Evolutionary conservation across 805 yeast species (phyloP).

Genomic region (Tetrapisispora nanseiensis): DNA sequence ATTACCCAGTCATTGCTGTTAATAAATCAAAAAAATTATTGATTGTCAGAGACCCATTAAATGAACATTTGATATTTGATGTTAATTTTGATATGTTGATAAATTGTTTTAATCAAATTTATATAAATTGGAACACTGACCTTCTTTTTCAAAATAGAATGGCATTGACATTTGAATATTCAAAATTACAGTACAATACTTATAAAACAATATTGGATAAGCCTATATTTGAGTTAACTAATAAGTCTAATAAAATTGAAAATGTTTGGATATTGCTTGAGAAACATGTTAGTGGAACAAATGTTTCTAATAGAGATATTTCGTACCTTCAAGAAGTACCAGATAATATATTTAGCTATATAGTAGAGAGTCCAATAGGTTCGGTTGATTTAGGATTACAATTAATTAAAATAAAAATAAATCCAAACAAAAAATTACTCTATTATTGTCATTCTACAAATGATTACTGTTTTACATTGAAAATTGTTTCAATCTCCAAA

Average conservation of each 20-base stretch:
- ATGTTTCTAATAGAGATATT: slow-evolving; percentile 5
- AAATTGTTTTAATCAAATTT: slow-evolving; percentile 40
- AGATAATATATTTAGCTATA: slow-evolving; percentile 5
- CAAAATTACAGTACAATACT: slow-evolving; percentile 10
- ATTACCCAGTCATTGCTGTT: slow-evolving; percentile 50
- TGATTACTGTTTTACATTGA: not conserved
- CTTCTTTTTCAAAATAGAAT: slow-evolving; percentile 17
- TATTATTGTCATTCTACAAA: slow-evolving; percentile 20
- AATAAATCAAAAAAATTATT: slow-evolving; percentile 14
- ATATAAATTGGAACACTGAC: slow-evolving; percentile 56
- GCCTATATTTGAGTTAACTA: slow-evolving; percentile 39
- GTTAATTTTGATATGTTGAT: slow-evolving; percentile 20
- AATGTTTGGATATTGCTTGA: slow-evolving; percentile 43
- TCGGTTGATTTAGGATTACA: slow-evolving; percentile 34
- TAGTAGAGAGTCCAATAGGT: slow-evolving; percentile 12
- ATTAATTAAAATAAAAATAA: slow-evolving; percentile 22
- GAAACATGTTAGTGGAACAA: slow-evolving; percentile 31
- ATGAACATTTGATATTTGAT: slow-evolving; percentile 4
- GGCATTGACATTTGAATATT: slow-evolving; percentile 26
- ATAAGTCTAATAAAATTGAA: slow-evolving; percentile 20
- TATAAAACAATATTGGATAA: slow-evolving; percentile 19
- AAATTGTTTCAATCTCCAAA: not conserved
- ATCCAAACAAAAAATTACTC: slow-evolving; percentile 2
- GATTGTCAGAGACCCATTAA: slow-evolving; percentile 37
- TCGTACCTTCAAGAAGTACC: slow-evolving; percentile 16